Evolutionary conservation across 257 asterid genomes (phyloP).

Genomic region (Solanum medicagineum): DNA sequence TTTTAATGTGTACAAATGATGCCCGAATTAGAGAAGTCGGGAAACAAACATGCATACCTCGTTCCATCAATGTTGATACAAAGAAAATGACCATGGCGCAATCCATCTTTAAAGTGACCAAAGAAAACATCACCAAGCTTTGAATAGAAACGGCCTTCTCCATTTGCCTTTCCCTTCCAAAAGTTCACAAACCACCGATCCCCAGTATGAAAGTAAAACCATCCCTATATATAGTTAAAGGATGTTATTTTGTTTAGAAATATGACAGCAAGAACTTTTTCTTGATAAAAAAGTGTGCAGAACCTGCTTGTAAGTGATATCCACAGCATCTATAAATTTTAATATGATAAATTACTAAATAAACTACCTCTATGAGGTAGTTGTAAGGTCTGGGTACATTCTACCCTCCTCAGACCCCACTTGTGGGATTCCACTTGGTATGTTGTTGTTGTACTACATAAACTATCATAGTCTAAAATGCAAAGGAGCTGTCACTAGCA

Average conservation of each 20-base stretch:
- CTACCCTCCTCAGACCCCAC: too few relatives aligned
- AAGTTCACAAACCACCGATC: slow-evolving; percentile 91
- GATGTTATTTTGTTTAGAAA: background rate
- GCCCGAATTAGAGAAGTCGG: background rate
- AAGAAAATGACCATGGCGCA: slow-evolving; percentile 87
- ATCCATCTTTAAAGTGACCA: slow-evolving; percentile 96
- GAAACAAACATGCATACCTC: slow-evolving; percentile 30
- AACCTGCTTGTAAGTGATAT: background rate
- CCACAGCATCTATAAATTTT: background rate
- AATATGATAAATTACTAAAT: background rate
- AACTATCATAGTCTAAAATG: background rate
- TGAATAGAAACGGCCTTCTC: slow-evolving; percentile 92
- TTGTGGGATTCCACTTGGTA: too few relatives aligned
- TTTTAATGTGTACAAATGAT: background rate
- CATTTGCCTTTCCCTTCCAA: slow-evolving; percentile 96
- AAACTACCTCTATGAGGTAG: background rate
- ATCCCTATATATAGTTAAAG: slow-evolving; percentile 40
- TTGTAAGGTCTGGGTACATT: too few relatives aligned
- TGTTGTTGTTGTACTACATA: background rate
- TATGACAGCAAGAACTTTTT: background rate
- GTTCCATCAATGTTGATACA: slow-evolving; percentile 71
- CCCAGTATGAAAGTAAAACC: slow-evolving; percentile 89
- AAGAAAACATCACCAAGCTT: slow-evolving; percentile 71
- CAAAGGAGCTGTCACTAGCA: background rate
- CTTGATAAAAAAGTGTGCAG: background rate